Base-by-base conservation (phyloP, 2,329 filamentous ascomycete genomes). In the Aureobasidium sp. region DNA sequence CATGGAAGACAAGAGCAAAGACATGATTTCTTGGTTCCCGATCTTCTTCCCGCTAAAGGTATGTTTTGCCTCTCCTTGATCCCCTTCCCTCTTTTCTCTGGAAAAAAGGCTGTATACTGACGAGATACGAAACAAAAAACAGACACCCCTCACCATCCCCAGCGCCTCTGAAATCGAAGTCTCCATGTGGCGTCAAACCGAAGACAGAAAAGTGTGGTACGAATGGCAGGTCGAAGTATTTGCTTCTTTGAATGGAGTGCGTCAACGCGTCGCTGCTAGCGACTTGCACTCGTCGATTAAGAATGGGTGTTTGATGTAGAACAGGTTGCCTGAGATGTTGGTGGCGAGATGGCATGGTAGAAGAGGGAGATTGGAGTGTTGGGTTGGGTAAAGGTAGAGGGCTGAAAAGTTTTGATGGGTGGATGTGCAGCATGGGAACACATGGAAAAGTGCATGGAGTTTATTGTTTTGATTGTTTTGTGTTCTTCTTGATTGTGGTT, bases 21-120 rank as follows among this genome's bases (percentile, higher is more conserved):
- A 95, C 69, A 99, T 99, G 95, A 96, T 97, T 66, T 96, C 90
- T 61, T 99, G 94, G 94, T 99, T 99, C 73, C 94, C 94, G 1
- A 97, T 99, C 33, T 97, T 93, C 77, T 99, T 99, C 72, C 94
- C 95, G 0, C 77, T 99, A 15, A 96, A 94, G 85, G 91, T 92
- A 79, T 70, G 83, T 72, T 56, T 24, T 22, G 37, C 27, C 29
- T 7, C 17, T 15, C 9, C 12, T 12, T 15, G 24, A 24, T 24
- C 4, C 24, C 24, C 24, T 24, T 24, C 24, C 24, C 24, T 24
- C 24, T 24, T 24, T 24, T 24, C 24, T 24, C 4, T 24, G 24
- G 24, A 24, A 24, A 24, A 24, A 24, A 24, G 9, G 11, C 9
- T 33, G 31, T 33, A 3, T 33, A 12, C 31, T 33, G 31, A 33